These are phyloP conservation scores for Cystobasidium sp. DNA, from an alignment of 1,284 basidiomycete genomes.

Conservation along the genomic window DNA sequence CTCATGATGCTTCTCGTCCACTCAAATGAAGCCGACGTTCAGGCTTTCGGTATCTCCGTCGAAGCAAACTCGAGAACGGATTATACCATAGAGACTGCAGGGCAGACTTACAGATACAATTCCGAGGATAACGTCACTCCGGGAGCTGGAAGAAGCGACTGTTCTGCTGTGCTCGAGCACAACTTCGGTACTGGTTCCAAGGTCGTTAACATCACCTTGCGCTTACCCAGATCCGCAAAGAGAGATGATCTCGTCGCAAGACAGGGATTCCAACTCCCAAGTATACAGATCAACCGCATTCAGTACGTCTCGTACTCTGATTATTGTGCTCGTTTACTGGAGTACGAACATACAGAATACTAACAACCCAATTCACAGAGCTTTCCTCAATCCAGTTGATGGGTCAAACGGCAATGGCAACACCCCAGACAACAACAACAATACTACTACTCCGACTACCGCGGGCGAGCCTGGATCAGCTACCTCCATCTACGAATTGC, in stretches of 20 bases:
- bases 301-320: neutral
- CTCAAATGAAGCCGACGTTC: neutral
- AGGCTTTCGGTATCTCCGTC: neutral
- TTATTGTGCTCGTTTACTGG: too few relatives aligned
- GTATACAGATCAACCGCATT: constrained; percentile 11
- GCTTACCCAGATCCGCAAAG: constrained; percentile 8
- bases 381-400: too few relatives aligned
- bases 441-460: too few relatives aligned
- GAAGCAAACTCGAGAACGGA: neutral
- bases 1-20: neutral
- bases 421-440: too few relatives aligned
- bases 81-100: neutral
- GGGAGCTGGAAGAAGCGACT: neutral
- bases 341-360: too few relatives aligned
- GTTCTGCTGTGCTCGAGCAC: neutral
- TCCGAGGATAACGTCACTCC: constrained; percentile 10
- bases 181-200: neutral
- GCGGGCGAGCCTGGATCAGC: too few relatives aligned
- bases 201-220: neutral
- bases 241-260: neutral
- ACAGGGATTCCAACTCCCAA: neutral
- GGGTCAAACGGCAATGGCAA: too few relatives aligned
- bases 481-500: too few relatives aligned
- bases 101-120: neutral
- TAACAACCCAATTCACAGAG: too few relatives aligned